Conservation (phyloP, 148 eudicot species). For the Heliamphora exappendiculata region DNA sequence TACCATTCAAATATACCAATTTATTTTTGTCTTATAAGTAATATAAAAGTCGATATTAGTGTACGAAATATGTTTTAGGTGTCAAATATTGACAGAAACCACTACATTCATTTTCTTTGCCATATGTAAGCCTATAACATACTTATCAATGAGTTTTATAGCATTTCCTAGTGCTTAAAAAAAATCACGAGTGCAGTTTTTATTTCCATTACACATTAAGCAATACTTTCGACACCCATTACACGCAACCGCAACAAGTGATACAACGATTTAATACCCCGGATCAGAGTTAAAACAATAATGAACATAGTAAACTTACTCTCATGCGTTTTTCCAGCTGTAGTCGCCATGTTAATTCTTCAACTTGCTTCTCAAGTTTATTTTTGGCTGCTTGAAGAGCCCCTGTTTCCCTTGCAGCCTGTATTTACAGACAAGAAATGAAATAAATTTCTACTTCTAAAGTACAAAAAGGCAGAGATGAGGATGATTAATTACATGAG, state of each 20-base stretch:
- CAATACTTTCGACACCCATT: not conserved
- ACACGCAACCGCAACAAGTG: not conserved
- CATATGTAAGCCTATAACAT: too few relatives aligned
- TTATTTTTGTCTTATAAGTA: too few relatives aligned
- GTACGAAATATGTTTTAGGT: too few relatives aligned
- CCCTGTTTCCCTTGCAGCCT: conserved; percentile 98
- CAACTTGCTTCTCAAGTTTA: conserved; percentile 99
- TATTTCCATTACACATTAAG: too few relatives aligned
- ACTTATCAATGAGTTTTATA: too few relatives aligned
- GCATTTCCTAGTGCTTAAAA: too few relatives aligned
- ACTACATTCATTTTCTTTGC: too few relatives aligned
- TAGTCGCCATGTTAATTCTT: conserved; percentile 90
- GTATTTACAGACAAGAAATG: conserved; percentile 13
- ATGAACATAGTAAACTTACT: conserved; percentile 32
- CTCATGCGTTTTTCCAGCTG: conserved; percentile 98
- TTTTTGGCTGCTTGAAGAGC: conserved; percentile 99
- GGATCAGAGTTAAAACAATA: not conserved
- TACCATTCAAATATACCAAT: too few relatives aligned
- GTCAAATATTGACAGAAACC: too few relatives aligned
- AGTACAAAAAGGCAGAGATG: not conserved
- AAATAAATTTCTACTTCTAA: not conserved
- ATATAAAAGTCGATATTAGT: too few relatives aligned
- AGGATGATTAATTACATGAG: not conserved
- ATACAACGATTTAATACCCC: not conserved
- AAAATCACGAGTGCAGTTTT: too few relatives aligned